phyloP scores from a whole-genome alignment of 192 early-diverging fungal species.

The Funneliformis mosseae region DNA sequence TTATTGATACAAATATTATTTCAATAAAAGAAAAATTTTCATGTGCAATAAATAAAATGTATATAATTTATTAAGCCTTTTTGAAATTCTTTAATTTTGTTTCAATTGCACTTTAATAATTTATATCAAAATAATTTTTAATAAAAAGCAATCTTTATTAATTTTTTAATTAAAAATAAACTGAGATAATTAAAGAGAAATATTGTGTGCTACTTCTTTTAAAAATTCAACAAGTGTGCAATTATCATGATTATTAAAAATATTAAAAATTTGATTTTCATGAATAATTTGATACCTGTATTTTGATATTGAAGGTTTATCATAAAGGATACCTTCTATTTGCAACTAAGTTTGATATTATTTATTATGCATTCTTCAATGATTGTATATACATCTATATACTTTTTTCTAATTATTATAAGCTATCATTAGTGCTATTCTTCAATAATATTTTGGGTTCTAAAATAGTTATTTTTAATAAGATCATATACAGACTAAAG shows the following conservation, averaged over 20 bases:
- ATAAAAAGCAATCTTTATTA: too few species aligned
- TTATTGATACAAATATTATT: not conserved
- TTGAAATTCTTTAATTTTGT: not conserved
- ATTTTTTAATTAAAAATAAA: too few species aligned
- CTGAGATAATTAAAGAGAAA: not conserved
- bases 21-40: not conserved
- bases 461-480: not conserved
- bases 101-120: not conserved
- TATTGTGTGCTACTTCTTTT: slow-evolving; percentile 6
- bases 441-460: slow-evolving; percentile 3
- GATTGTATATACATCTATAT: slow-evolving; percentile 26
- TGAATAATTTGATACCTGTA: not conserved
- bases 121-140: too few species aligned
- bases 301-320: not conserved
- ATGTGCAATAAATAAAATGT: not conserved
- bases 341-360: not conserved
- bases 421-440: not conserved
- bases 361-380: slow-evolving; percentile 19
- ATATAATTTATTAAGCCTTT: not conserved
- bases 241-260: slow-evolving; percentile 9
- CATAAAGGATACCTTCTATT: not conserved
- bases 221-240: not conserved
- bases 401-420: not conserved
- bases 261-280: not conserved
- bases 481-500: slow-evolving; percentile 10